Conservation (phyloP, 495 filamentous ascomycete species). For the Trichoderma reesei region DNA sequence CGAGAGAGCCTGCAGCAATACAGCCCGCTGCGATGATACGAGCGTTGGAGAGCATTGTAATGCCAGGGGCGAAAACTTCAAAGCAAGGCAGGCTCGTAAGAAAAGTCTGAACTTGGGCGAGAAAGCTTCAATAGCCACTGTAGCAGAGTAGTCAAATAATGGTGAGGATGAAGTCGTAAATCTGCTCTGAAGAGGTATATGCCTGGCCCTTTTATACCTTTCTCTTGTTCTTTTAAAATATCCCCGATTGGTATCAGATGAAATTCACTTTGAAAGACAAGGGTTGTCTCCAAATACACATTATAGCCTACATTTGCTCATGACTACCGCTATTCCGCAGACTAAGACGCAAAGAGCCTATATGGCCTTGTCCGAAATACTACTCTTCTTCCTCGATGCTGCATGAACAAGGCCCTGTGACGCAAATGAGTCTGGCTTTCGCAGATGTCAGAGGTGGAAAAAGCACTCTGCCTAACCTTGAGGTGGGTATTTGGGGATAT, state of each 20-base stretch:
- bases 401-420: background rate
- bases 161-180: too few relatives aligned
- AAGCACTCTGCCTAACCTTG: background rate
- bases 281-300: too few relatives aligned
- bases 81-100: too few relatives aligned
- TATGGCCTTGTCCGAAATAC: background rate
- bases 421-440: background rate
- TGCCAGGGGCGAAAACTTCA: too few relatives aligned
- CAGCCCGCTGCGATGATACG: conserved; percentile 22
- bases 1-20: conserved; percentile 30
- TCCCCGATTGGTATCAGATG: background rate
- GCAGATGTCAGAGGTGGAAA: conserved; percentile 1
- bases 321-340: background rate
- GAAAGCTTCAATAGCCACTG: background rate
- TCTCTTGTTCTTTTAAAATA: too few relatives aligned
- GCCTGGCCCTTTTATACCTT: too few relatives aligned
- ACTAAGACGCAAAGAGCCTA: background rate
- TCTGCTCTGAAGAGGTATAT: too few relatives aligned
- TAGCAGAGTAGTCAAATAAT: background rate
- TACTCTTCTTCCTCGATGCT: background rate
- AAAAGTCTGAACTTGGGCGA: background rate
- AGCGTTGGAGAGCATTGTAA: too few relatives aligned
- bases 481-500: background rate
- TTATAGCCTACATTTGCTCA: background rate
- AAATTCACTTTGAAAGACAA: background rate